Conservation (phyloP, 768 basidiomycete species). For the Suillus hirtellus region DNA sequence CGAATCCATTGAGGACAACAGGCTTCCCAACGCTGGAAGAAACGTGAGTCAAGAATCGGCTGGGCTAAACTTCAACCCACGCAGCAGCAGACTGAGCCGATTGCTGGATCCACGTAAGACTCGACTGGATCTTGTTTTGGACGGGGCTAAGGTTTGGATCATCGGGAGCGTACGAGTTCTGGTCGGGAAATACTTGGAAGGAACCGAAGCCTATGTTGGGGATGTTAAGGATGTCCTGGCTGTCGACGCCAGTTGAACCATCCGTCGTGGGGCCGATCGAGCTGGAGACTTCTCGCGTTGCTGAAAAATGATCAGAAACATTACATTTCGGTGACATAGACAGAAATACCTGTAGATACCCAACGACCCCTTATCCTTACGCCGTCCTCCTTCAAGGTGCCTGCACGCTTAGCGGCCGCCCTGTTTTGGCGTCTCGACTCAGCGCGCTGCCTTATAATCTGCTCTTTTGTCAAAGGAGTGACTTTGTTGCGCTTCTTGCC, state of each 20-base stretch:
- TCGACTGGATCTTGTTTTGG: constrained; percentile 52
- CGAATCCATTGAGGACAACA: constrained; percentile 52
- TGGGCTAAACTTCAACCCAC: constrained; percentile 34
- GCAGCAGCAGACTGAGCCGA: constrained; percentile 45
- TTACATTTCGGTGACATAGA: neutral
- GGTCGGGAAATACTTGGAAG: constrained; percentile 74
- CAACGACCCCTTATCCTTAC: constrained; percentile 60
- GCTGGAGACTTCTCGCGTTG: constrained; percentile 48
- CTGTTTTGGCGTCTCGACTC: constrained; percentile 47
- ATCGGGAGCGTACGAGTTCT: constrained; percentile 49
- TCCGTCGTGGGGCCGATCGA: constrained; percentile 54
- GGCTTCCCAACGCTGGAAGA: constrained; percentile 55
- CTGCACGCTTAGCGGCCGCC: constrained; percentile 34
- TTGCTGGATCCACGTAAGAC: constrained; percentile 53
- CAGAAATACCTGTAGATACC: constrained; percentile 50
- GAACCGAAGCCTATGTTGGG: constrained; percentile 57
- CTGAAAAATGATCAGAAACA: constrained; percentile 28
- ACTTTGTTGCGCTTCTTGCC: constrained; percentile 38
- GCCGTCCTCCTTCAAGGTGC: constrained; percentile 37
- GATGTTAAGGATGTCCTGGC: constrained; percentile 60
- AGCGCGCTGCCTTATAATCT: constrained; percentile 49
- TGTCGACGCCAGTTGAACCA: constrained; percentile 67
- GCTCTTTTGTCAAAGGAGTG: constrained; percentile 47
- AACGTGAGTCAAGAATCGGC: constrained; percentile 6
- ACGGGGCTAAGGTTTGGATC: constrained; percentile 52